Conservation (phyloP, 768 basidiomycete genomes). For the Leccinum sublutescens region DNA sequence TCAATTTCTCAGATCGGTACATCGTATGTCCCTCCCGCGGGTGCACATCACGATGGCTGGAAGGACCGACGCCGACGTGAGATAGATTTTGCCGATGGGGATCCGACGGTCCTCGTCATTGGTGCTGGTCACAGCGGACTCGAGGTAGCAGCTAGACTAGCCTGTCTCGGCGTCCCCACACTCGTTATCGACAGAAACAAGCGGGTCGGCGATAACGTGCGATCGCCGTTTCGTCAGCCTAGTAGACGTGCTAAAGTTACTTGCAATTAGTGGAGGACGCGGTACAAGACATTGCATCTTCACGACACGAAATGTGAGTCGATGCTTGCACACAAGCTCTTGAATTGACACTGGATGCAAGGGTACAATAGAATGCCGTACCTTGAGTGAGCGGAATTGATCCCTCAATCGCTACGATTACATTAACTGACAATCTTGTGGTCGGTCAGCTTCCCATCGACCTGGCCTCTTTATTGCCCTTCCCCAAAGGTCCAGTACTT, state of each 20-base stretch:
- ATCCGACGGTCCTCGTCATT: constrained; percentile 59
- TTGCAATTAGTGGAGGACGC: constrained; percentile 44
- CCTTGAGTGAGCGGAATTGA: constrained; percentile 39
- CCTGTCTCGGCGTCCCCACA: constrained; percentile 49
- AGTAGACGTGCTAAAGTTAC: constrained; percentile 3
- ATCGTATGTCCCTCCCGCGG: constrained; percentile 37
- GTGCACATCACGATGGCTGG: constrained; percentile 48
- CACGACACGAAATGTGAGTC: constrained; percentile 51
- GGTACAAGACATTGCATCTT: constrained; percentile 55
- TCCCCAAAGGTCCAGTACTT: constrained; percentile 43
- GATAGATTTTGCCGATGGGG: constrained; percentile 41
- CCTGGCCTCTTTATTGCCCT: constrained; percentile 51
- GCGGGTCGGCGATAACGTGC: constrained; percentile 48
- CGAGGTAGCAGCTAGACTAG: constrained; percentile 59
- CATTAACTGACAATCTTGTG: background rate
- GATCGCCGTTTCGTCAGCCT: background rate
- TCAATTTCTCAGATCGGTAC: constrained; percentile 30
- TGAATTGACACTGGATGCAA: constrained; percentile 15
- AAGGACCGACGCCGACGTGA: constrained; percentile 41
- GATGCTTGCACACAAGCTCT: background rate
- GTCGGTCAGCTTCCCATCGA: constrained; percentile 45
- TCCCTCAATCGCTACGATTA: background rate
- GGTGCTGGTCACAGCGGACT: constrained; percentile 71
- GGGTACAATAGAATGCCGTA: constrained; percentile 58
- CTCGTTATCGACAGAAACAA: constrained; percentile 57